These are phyloP conservation scores for Linaria vulgaris DNA, from an alignment of 257 asterid genomes.

Conservation along the genomic window DNA sequence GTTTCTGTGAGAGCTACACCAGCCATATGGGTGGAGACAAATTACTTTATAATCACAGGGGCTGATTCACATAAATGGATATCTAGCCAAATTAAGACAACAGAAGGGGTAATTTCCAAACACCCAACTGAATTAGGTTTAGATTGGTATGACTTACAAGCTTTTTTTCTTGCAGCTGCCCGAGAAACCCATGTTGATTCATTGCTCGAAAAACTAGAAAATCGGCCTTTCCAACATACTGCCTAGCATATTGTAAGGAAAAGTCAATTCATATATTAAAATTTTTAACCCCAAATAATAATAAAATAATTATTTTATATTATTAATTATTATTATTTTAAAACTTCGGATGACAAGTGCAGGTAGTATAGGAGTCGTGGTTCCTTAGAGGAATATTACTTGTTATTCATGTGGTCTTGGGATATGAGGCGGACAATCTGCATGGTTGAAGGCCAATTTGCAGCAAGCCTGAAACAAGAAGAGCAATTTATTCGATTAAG, in stretches of 20 bases:
- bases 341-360: slow-evolving; percentile 15
- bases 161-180: slow-evolving; percentile 89
- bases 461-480: slow-evolving; percentile 74
- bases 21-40: too few species aligned
- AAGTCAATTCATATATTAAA: background rate
- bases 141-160: slow-evolving; percentile 56
- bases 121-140: too few species aligned
- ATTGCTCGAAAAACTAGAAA: slow-evolving; percentile 86
- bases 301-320: background rate
- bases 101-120: too few species aligned
- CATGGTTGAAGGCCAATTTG: slow-evolving; percentile 90
- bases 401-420: slow-evolving; percentile 92
- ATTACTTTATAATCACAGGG: too few species aligned
- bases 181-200: slow-evolving; percentile 87
- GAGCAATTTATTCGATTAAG: background rate
- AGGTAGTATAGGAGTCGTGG: background rate
- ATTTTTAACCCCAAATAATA: slow-evolving; percentile 5
- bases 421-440: slow-evolving; percentile 77
- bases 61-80: too few species aligned
- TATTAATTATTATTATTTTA: background rate
- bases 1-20: too few species aligned
- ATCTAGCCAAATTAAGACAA: too few species aligned
- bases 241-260: slow-evolving; percentile 44
- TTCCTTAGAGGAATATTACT: slow-evolving; percentile 47
- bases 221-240: slow-evolving; percentile 78